These are phyloP conservation scores for Jatropha multifida DNA, from an alignment of 441 rosid genomes.

Conservation along the genomic window DNA sequence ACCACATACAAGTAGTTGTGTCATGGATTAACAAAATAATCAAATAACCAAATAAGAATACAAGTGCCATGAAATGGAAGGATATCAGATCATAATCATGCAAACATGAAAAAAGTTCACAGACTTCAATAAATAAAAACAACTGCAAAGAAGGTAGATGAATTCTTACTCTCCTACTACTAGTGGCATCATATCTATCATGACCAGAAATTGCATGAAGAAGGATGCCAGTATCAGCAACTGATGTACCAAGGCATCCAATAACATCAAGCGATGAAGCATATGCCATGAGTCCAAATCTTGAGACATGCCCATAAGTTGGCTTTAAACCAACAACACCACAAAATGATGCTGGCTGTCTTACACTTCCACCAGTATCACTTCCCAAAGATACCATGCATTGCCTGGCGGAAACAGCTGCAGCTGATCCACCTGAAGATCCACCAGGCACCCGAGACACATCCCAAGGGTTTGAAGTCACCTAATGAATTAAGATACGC, in stretches of 20 bases:
- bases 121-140: not conserved
- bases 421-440: conserved; percentile 95
- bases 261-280: conserved; percentile 93
- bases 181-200: conserved; percentile 81
- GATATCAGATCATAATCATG: not conserved
- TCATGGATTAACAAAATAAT: not conserved
- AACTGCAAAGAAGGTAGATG: not conserved
- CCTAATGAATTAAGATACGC: conserved; percentile 51
- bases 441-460: conserved; percentile 87
- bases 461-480: conserved; percentile 94
- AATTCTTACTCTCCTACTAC: conserved; percentile 64
- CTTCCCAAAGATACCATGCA: conserved; percentile 90
- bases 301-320: conserved; percentile 90
- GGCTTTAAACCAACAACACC: conserved; percentile 97
- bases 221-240: conserved; percentile 85
- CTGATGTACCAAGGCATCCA: conserved; percentile 86
- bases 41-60: not conserved
- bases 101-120: not conserved
- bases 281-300: conserved; percentile 96
- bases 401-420: conserved; percentile 91
- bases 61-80: not conserved
- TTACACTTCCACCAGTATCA: conserved; percentile 97
- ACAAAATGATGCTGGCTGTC: conserved; percentile 95
- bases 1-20: not conserved
- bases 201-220: conserved; percentile 83